These are phyloP conservation scores for Elaphomyces granulatus DNA, from an alignment of 495 filamentous ascomycete genomes.

Conservation along the genomic window DNA sequence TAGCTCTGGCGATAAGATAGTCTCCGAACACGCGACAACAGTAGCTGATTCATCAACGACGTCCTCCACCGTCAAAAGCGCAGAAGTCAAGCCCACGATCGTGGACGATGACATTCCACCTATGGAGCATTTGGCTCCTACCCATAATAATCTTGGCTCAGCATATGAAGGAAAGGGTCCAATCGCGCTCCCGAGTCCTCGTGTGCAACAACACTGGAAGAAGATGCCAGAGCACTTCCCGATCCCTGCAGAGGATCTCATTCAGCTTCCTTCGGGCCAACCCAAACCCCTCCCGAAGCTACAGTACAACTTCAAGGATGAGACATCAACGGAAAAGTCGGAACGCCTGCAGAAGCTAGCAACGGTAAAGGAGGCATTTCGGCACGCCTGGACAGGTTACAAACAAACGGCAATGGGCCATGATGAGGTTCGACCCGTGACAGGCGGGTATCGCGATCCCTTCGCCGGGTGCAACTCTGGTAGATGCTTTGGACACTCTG, in stretches of 20 bases:
- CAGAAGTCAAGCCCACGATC: too few relatives aligned
- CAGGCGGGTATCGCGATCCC: constrained; percentile 39
- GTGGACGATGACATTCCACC: too few relatives aligned
- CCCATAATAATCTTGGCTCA: too few relatives aligned
- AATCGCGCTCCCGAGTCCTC: too few relatives aligned
- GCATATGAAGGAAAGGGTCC: too few relatives aligned
- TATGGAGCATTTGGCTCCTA: too few relatives aligned
- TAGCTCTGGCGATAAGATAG: too few relatives aligned
- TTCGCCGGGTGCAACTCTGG: constrained; percentile 72
- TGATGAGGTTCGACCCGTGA: constrained; percentile 53
- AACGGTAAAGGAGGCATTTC: constrained; percentile 43
- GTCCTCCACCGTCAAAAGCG: too few relatives aligned
- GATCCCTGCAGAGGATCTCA: constrained; percentile 49
- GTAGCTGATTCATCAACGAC: too few relatives aligned
- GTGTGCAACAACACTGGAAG: too few relatives aligned
- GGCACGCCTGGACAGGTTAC: constrained; percentile 51
- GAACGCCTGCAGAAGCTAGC: constrained; percentile 24
- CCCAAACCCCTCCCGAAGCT: constrained; percentile 58
- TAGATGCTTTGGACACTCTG: constrained; percentile 74
- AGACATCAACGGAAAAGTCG: constrained; percentile 35
- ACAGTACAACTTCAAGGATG: constrained; percentile 55
- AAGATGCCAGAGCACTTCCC: constrained; percentile 62
- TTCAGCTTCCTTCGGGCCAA: constrained; percentile 57
- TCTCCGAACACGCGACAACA: too few relatives aligned
- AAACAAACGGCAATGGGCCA: constrained; percentile 48